A percentile compares a stretch with the other conserved stretches of the same genome.
Conservation (phyloP, 2,329 filamentous ascomycete genomes). For the Hymenoscyphus albidus region DNA sequence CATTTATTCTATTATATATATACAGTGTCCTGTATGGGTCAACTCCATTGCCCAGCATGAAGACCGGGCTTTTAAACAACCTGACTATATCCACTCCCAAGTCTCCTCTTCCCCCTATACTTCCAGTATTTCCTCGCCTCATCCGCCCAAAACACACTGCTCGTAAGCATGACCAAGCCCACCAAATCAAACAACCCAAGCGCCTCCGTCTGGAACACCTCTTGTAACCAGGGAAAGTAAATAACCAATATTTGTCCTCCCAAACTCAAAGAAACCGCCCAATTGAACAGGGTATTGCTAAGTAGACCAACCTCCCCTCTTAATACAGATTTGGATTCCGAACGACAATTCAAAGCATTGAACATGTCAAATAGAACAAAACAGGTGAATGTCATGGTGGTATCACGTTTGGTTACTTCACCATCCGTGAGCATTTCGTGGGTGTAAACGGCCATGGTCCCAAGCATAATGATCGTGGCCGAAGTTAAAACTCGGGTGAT, state of each 20-base stretch:
- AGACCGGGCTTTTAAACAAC: constrained; percentile 46
- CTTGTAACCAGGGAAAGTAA: constrained; percentile 89
- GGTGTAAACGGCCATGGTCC: constrained; percentile 87
- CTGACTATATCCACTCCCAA: constrained; percentile 61
- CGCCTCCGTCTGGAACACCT: constrained; percentile 93
- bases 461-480: constrained; percentile 83
- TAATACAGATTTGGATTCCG: constrained; percentile 83
- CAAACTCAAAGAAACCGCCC: constrained; percentile 81
- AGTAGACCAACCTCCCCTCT: constrained; percentile 80
- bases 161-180: constrained; percentile 70
- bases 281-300: constrained; percentile 92
- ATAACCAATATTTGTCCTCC: constrained; percentile 86
- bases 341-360: constrained; percentile 90
- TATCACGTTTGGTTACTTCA: constrained; percentile 84
- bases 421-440: constrained; percentile 85
- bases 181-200: constrained; percentile 71
- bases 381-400: constrained; percentile 98
- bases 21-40: constrained; percentile 5
- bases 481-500: constrained; percentile 83
- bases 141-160: constrained; percentile 92
- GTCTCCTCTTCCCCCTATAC: constrained; percentile 51
- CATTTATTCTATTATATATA: constrained; percentile 13
- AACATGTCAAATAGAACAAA: constrained; percentile 99
- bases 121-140: constrained; percentile 79
- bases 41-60: constrained; percentile 11